Evolutionary conservation across 805 yeast species (phyloP), one percentile per base, ranked within the genome.

Genomic region (Candida lessepsii): DNA sequence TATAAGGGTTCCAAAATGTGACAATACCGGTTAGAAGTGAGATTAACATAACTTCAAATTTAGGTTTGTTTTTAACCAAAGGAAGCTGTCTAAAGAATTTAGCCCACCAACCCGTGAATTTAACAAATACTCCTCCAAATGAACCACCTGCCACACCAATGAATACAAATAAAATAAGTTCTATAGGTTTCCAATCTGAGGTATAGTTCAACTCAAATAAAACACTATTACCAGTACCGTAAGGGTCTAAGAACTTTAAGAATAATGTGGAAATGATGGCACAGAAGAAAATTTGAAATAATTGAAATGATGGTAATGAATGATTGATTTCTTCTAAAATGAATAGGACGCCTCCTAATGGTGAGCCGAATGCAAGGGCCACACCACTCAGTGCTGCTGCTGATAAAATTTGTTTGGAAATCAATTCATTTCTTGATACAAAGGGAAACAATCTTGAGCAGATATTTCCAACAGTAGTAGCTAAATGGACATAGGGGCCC

Each of bases 401-500:
- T 2, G 80, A 71, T 13, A 78, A 56, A 4, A 78, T 67, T 46
- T 75, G 80, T 38, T 81, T 66, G 39, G 75, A 64, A 39, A 74
- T 65, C 18, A 75, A 56, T 29, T 76, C 81, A 48, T 76, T 77
- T 5, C 61, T 53, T 40, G 68, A 53, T 36, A 73, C 75, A 48
- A 64, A 67, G 1, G 68, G 61, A 48, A 75, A 76, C 26, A 64
- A 47, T 27, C 83, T 57, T 29, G 75, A 60, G n/a, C 68, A 50
- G 14, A 78, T 67, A 48, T 78, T 78, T 3, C 83, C 83, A 16
- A 75, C 78, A 46, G 78, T 73, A 2, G 81, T 65, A 0, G 82
- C 79, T 34, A 78, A 62, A 53, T 78, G 83, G 16, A 78, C 83
- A 50, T 69, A 78, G 0, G 83, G 83, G 3, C 83, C 83, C 43